Conservation (phyloP, 2,329 filamentous ascomycete species). For the Hypoxylon sp. region DNA sequence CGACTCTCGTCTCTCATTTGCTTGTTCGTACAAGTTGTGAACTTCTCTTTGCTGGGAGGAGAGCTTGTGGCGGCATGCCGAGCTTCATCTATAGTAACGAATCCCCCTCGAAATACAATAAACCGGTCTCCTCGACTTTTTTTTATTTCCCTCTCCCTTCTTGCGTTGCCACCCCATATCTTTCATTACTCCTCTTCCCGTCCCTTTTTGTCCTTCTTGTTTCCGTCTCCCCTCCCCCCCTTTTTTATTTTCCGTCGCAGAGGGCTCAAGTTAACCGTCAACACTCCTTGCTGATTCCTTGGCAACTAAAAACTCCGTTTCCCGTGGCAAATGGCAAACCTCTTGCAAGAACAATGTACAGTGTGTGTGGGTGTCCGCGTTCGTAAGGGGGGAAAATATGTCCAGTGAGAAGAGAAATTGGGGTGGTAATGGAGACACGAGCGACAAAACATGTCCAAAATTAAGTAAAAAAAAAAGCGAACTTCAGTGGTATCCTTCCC, state of each 20-base stretch:
- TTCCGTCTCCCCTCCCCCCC: not conserved
- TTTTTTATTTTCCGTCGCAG: not conserved
- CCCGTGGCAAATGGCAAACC: not conserved
- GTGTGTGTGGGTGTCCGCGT: not conserved
- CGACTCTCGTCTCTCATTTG: not conserved
- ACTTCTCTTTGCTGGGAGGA: not conserved
- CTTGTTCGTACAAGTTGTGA: not conserved
- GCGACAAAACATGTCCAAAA: not conserved
- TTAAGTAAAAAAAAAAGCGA: slow-evolving; percentile 34
- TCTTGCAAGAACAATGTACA: slow-evolving; percentile 21
- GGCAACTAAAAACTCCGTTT: not conserved
- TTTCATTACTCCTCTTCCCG: not conserved
- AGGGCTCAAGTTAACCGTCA: not conserved
- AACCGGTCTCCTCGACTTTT: not conserved
- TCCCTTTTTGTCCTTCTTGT: slow-evolving; percentile 4
- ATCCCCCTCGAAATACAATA: slow-evolving; percentile 8
- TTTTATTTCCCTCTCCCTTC: not conserved
- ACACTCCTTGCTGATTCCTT: not conserved
- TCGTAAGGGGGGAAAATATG: slow-evolving; percentile 19
- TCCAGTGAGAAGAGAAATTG: slow-evolving; percentile 16
- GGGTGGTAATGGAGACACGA: not conserved
- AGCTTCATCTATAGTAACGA: slow-evolving; percentile 14
- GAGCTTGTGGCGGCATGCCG: slow-evolving; percentile 15
- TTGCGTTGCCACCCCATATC: not conserved
- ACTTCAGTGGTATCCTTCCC: slow-evolving; percentile 52